phyloP scores from a whole-genome alignment of 2,329 filamentous ascomycete species.

The Zymoseptoria brevis region DNA sequence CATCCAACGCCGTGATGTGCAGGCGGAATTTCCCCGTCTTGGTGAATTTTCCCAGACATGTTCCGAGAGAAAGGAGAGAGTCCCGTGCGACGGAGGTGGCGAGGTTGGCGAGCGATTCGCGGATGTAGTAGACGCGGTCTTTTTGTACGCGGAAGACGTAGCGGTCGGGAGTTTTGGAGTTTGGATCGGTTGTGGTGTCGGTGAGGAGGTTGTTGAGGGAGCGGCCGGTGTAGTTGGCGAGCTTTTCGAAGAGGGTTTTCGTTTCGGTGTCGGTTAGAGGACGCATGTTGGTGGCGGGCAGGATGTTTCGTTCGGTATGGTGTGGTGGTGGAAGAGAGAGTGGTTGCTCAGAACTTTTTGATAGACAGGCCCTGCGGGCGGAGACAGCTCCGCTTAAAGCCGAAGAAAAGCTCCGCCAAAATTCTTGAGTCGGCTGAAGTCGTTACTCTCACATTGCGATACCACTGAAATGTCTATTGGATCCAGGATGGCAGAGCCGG shows the following conservation, averaged over 20 bases:
- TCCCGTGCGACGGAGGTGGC: slow-evolving; percentile 78
- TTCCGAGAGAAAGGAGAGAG: slow-evolving; percentile 78
- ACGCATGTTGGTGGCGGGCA: slow-evolving; percentile 52
- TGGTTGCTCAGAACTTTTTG: neutral
- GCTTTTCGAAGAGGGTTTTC: slow-evolving; percentile 78
- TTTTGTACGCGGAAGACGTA: slow-evolving; percentile 80
- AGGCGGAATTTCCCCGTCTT: slow-evolving; percentile 94
- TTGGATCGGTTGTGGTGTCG: slow-evolving; percentile 41
- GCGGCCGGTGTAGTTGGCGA: slow-evolving; percentile 85
- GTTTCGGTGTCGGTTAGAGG: slow-evolving; percentile 73
- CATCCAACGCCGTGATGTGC: slow-evolving; percentile 83
- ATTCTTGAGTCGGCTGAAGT: neutral
- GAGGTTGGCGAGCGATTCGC: slow-evolving; percentile 80
- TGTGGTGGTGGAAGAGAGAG: neutral
- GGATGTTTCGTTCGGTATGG: neutral
- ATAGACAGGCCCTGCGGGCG: neutral
- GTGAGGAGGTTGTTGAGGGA: slow-evolving; percentile 69
- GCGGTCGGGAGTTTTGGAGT: slow-evolving; percentile 52
- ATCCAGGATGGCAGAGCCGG: slow-evolving; percentile 39
- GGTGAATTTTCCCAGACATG: slow-evolving; percentile 89
- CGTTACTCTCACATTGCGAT: neutral
- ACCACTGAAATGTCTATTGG: neutral
- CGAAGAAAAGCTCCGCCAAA: slow-evolving; percentile 1
- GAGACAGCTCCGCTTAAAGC: neutral
- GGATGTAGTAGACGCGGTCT: slow-evolving; percentile 84